Evolutionary conservation across 345 rosid genomes (phyloP).

Genomic region (Luvunga scandens): DNA sequence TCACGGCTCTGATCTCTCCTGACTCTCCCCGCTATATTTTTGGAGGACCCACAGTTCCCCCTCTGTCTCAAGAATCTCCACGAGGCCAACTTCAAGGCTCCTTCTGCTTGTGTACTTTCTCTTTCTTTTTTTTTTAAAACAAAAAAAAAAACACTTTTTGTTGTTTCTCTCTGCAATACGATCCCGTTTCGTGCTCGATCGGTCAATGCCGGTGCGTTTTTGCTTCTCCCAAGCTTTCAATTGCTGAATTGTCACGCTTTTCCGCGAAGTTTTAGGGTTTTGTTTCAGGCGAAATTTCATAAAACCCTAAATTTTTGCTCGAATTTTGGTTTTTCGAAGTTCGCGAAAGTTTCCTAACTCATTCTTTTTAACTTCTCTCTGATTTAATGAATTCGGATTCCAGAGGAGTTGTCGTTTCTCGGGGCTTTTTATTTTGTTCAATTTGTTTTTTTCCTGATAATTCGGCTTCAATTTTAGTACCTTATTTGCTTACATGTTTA

Average conservation of each 20-base stretch:
- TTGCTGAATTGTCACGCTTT: background rate
- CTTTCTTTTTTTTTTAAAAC: background rate
- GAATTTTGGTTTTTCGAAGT: constrained; percentile 22
- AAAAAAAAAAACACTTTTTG: background rate
- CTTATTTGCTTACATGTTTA: background rate
- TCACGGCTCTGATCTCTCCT: background rate
- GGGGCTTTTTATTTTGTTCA: no score
- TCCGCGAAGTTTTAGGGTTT: background rate
- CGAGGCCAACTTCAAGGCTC: constrained; percentile 13
- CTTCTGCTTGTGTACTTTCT: background rate
- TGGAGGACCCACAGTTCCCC: constrained; percentile 22
- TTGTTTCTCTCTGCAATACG: constrained; percentile 17
- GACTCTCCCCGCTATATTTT: constrained; percentile 11
- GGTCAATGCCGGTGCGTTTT: constrained; percentile 46
- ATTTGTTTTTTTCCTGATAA: background rate
- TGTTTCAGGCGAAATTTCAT: background rate
- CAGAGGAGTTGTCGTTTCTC: background rate
- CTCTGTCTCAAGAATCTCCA: constrained; percentile 24
- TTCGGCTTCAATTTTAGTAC: constrained; percentile 4
- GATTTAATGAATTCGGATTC: background rate
- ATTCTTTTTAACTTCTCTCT: background rate
- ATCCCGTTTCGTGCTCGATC: constrained; percentile 21
- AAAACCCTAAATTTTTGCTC: constrained; percentile 8
- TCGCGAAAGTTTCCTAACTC: background rate
- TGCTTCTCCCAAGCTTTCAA: background rate